Evolutionary conservation across 345 rosid species (phyloP).

Genomic region (Bretschneidera sinensis): DNA sequence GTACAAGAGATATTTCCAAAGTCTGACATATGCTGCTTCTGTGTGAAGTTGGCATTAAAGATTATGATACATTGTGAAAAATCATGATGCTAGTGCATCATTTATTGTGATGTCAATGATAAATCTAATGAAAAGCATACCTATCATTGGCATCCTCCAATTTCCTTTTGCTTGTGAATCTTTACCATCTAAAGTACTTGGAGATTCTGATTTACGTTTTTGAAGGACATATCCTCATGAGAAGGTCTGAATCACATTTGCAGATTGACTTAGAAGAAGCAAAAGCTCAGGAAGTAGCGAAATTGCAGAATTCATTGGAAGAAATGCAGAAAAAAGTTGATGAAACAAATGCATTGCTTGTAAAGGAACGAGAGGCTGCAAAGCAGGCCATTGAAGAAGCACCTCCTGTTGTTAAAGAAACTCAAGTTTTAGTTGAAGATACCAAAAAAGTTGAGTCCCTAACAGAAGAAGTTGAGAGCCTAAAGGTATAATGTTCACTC

Average conservation of each 20-base stretch:
- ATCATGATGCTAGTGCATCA: background rate
- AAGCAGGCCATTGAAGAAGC: slow-evolving; percentile 53
- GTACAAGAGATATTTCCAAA: background rate
- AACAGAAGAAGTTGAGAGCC: slow-evolving; percentile 46
- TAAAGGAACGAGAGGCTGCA: slow-evolving; percentile 52
- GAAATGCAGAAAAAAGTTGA: slow-evolving; percentile 56
- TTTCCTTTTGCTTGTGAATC: background rate
- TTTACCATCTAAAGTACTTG: background rate
- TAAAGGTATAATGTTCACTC: slow-evolving; percentile 40
- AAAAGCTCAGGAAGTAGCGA: slow-evolving; percentile 48
- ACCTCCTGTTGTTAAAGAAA: slow-evolving; percentile 54
- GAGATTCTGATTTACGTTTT: slow-evolving; percentile 8
- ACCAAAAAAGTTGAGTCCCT: slow-evolving; percentile 46
- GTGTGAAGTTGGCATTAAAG: background rate
- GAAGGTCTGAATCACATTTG: slow-evolving; percentile 6
- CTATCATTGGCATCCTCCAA: background rate
- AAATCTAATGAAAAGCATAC: no score
- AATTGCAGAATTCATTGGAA: slow-evolving; percentile 44
- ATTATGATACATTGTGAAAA: background rate
- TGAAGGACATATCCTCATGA: slow-evolving; percentile 7
- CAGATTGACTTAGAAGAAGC: slow-evolving; percentile 66
- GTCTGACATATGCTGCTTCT: background rate
- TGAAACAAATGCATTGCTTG: slow-evolving; percentile 44
- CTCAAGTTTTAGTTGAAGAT: slow-evolving; percentile 62
- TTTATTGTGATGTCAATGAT: no score